Base-by-base conservation (phyloP, 1,284 basidiomycete genomes). In the Ceratobasidium sp. region DNA sequence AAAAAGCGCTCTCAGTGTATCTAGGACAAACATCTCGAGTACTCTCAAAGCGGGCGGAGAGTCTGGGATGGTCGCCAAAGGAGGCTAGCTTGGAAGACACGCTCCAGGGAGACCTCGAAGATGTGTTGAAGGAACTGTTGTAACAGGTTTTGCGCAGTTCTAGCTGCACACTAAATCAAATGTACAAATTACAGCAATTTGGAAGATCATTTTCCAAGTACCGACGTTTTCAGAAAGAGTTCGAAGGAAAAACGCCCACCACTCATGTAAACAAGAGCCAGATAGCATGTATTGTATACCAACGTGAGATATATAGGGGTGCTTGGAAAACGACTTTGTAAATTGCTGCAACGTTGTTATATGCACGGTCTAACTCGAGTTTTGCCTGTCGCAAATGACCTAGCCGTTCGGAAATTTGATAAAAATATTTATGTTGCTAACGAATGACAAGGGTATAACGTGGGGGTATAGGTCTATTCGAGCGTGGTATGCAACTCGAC, bases 41-140 rank as follows among this genome's bases (percentile, higher is more conserved):
- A 7, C 35, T 43, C 9, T 41, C 57, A n/a, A 59, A 59, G 30
- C 32, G 57, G 14, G 57, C 57, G 11, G 8, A 43, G 35, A 59
- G 23, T n/a, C 38, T 59, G 7, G 57, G 57, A 43, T 59, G 59
- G 59, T 62, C 26, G 44, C 43, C 59, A 3, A 62, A 62, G 44
- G 59, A 62, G 28, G 26, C 46, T 7, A 18, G 21, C 28, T 47
- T 62, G 26, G 44, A 49, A 9, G 14, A 49, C 11, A 28, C 44
- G 11, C 46, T 62, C 21, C 18, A 47, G 44, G 47, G 46, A 30
- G 59, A 62, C 21, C 14, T 62, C 8, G 59, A 62, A 16, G 43
- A 46, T 16, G 47, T 62, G 6, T n/a, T 62, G 59, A 26, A 47
- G 28, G 26, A 18, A 28, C 11, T 49, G 26, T 30, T 18, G 43